Conservation (phyloP, 2,329 filamentous ascomycete species). For the Xylariaceae sp. region DNA sequence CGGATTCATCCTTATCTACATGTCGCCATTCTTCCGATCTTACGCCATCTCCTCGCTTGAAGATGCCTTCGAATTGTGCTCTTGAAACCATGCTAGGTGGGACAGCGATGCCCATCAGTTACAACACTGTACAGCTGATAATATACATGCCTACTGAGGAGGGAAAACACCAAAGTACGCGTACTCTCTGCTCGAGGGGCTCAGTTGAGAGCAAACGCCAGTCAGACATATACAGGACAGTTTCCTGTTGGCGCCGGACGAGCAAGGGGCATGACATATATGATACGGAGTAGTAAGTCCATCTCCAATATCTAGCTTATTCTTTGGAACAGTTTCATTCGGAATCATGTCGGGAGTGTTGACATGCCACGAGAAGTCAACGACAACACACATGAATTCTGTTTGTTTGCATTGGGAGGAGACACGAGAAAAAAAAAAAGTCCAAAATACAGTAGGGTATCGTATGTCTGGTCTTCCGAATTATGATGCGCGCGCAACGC, state of each 20-base stretch:
- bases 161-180: neutral
- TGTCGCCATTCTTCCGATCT: neutral
- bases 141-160: neutral
- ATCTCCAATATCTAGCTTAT: constrained; percentile 3
- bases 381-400: constrained; percentile 5
- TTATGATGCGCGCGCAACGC: constrained; percentile 16
- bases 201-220: neutral
- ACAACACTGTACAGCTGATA: constrained; percentile 4
- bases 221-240: neutral
- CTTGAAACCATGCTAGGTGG: constrained; percentile 6
- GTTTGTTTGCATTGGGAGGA: constrained; percentile 15
- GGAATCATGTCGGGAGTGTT: constrained; percentile 1
- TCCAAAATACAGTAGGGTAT: constrained; percentile 17
- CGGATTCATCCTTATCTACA: neutral
- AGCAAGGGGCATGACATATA: neutral
- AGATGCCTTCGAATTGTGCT: neutral
- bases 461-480: constrained; percentile 17
- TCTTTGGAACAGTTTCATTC: neutral
- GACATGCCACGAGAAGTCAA: constrained; percentile 8
- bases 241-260: neutral
- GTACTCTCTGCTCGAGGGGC: neutral
- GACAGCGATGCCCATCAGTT: constrained; percentile 11
- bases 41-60: neutral
- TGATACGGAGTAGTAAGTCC: constrained; percentile 7
- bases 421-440: neutral